A percentile compares a stretch with the other conserved stretches of the same genome.
These are phyloP conservation scores for Suillus hirtellus DNA, from an alignment of 768 basidiomycete species.

Conservation along the genomic window DNA sequence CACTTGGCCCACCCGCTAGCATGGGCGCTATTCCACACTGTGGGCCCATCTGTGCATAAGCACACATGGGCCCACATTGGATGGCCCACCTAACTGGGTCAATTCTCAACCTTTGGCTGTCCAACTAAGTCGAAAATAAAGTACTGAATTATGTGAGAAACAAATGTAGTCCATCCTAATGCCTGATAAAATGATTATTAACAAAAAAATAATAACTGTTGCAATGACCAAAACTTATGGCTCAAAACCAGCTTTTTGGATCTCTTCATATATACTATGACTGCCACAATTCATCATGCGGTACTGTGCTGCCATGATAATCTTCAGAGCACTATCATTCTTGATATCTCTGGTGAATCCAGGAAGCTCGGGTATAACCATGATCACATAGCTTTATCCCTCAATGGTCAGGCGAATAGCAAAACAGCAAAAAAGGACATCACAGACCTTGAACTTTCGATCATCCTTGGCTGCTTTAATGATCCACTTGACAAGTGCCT, in stretches of 20 bases:
- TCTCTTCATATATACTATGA: conserved; percentile 79
- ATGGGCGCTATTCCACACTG: too few relatives aligned
- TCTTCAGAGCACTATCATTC: conserved; percentile 61
- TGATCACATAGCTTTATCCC: conserved; percentile 58
- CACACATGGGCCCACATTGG: too few relatives aligned
- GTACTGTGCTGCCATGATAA: conserved; percentile 87
- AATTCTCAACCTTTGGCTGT: too few relatives aligned
- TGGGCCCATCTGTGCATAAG: too few relatives aligned
- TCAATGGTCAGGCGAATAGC: conserved; percentile 1
- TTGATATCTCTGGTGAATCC: conserved; percentile 87
- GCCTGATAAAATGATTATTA: neutral
- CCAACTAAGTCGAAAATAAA: too few relatives aligned
- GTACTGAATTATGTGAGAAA: too few relatives aligned
- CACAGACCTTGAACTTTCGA: conserved; percentile 71
- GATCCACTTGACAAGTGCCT: conserved; percentile 82
- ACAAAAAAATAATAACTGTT: neutral
- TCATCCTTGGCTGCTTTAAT: conserved; percentile 71
- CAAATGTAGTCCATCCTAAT: conserved; percentile 78
- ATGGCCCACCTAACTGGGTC: too few relatives aligned
- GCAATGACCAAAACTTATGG: conserved; percentile 50
- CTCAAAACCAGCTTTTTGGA: conserved; percentile 74
- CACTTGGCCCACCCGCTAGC: too few relatives aligned
- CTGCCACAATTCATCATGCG: conserved; percentile 91
- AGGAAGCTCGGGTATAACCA: conserved; percentile 89
- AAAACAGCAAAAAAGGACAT: neutral